These are phyloP conservation scores for Wallacemonas sp. DNA, from an alignment of 208 protist genomes.

Conservation along the genomic window DNA sequence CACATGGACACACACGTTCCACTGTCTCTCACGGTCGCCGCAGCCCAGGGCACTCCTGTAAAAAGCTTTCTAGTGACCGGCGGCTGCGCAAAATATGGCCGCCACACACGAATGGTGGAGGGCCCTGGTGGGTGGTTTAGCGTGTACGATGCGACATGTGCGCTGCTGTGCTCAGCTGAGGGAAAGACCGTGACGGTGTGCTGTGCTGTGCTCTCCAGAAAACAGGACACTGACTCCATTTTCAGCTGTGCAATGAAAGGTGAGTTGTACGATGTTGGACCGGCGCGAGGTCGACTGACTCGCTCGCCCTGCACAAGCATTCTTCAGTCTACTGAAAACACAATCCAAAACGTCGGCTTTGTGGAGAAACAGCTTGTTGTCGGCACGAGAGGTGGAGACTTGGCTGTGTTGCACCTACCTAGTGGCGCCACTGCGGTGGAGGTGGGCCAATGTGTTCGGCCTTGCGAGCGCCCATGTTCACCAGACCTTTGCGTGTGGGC, in stretches of 20 bases:
- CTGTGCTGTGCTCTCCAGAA: conserved; percentile 2
- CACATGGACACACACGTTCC: background rate
- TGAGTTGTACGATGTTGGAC: conserved; percentile 20
- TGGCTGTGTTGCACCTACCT: conserved; percentile 10
- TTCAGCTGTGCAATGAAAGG: conserved; percentile 26
- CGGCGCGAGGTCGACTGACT: background rate
- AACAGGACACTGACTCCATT: background rate
- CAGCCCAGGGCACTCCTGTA: background rate
- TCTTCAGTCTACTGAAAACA: background rate
- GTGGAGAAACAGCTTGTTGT: conserved; percentile 15
- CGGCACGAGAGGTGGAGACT: conserved; percentile 18
- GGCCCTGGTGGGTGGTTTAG: background rate
- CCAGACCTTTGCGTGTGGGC: background rate
- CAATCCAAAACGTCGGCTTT: conserved; percentile 18
- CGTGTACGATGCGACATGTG: background rate
- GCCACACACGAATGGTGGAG: background rate
- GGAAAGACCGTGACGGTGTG: background rate
- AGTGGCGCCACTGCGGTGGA: background rate
- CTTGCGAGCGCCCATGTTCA: background rate
- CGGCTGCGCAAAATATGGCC: too few species aligned
- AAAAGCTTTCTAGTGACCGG: background rate
- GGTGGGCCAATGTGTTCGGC: background rate
- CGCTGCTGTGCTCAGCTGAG: background rate
- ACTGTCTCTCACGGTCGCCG: background rate
- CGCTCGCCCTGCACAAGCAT: background rate